A percentile compares a stretch with the other conserved stretches of the same genome.
These are phyloP conservation scores for Helianthus annuus DNA, from an alignment of 129 eudicot species.

Conservation along the genomic window DNA sequence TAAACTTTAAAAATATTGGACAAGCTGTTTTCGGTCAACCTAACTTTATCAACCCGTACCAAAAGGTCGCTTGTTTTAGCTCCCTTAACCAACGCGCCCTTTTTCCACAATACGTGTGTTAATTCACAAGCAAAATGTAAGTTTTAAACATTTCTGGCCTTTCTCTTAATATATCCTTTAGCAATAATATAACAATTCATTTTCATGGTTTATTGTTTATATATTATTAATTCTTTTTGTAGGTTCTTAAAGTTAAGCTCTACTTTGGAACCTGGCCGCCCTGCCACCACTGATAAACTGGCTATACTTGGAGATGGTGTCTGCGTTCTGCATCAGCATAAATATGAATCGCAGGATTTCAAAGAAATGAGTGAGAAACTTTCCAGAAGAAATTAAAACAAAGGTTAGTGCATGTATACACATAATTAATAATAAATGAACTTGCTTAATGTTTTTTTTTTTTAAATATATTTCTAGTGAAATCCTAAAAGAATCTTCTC, in stretches of 20 bases:
- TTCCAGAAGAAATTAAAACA: constrained; percentile 64
- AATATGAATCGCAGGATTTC: constrained; percentile 49
- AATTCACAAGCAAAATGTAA: not conserved
- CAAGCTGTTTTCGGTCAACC: not conserved
- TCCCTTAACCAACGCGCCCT: not conserved
- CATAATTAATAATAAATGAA: not conserved
- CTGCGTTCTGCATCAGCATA: constrained; percentile 37
- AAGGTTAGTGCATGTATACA: constrained; percentile 44
- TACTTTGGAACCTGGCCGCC: constrained; percentile 77
- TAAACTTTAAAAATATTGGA: too few species aligned
- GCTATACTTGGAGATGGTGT: constrained; percentile 74
- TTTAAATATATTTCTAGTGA: not conserved
- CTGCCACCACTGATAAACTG: constrained; percentile 41
- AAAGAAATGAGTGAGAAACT: constrained; percentile 55
- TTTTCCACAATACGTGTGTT: not conserved
- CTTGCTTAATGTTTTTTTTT: not conserved
- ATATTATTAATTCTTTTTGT: constrained; percentile 8
- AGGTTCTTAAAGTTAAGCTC: constrained; percentile 71
- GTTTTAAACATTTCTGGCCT: not conserved
- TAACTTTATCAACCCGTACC: not conserved
- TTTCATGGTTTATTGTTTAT: not conserved
- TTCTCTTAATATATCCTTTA: not conserved
- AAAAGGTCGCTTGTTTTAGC: too few species aligned
- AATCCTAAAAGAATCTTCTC: too few species aligned
- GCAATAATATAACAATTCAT: constrained; percentile 7